Percentiles rank a stretch among this genome's conserved stretches.
phyloP scores from a whole-genome alignment of 352 stramenopile genomes.

The Pythium rhizo-oryzae region DNA sequence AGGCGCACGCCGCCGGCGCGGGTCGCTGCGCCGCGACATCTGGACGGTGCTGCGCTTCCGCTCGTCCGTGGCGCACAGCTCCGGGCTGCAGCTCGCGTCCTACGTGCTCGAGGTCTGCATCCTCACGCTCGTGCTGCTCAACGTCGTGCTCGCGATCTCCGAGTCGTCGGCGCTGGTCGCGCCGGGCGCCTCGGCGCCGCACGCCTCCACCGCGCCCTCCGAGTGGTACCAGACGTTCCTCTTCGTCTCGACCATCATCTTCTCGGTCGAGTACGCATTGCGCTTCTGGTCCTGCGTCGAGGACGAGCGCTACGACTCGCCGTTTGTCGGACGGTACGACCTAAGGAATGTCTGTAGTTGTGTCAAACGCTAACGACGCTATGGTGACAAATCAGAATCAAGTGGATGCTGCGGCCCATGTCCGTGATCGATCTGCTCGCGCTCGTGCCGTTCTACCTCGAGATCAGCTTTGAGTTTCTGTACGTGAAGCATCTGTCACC shows the following conservation, averaged over 20 bases:
- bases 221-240: slow-evolving; percentile 75
- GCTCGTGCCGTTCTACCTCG: slow-evolving; percentile 77
- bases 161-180: slow-evolving; percentile 34
- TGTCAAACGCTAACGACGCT: not conserved
- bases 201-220: slow-evolving; percentile 12
- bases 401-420: slow-evolving; percentile 80
- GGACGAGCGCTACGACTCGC: slow-evolving; percentile 58
- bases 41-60: slow-evolving; percentile 83
- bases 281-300: slow-evolving; percentile 81
- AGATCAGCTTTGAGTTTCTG: slow-evolving; percentile 64
- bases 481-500: slow-evolving; percentile 28
- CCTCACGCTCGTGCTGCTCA: slow-evolving; percentile 74
- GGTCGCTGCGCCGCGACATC: slow-evolving; percentile 54
- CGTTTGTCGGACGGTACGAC: slow-evolving; percentile 51
- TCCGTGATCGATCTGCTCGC: slow-evolving; percentile 77
- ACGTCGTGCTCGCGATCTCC: slow-evolving; percentile 75
- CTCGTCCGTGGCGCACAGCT: slow-evolving; percentile 54
- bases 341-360: not conserved
- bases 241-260: slow-evolving; percentile 72
- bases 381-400: slow-evolving; percentile 37
- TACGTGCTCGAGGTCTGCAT: slow-evolving; percentile 68
- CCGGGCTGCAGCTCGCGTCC: slow-evolving; percentile 61
- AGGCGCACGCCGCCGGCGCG: not conserved
- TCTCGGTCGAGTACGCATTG: slow-evolving; percentile 73
- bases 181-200: slow-evolving; percentile 3